Conservation (phyloP, 805 yeast species). For the Alloascoidea africana region DNA sequence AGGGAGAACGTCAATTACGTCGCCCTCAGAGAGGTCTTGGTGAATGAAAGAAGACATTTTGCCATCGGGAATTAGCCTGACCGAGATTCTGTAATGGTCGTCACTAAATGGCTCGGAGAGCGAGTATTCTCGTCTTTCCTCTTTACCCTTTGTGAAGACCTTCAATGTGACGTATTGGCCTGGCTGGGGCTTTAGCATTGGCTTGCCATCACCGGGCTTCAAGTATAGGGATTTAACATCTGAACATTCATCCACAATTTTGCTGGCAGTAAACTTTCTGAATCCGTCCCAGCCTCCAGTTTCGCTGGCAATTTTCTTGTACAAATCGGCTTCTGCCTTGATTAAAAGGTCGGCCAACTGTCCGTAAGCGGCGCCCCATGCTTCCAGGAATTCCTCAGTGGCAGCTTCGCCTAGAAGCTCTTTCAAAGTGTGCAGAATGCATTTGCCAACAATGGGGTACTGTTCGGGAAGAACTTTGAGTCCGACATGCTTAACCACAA, state of each 20-base stretch:
- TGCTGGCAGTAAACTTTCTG: constrained; percentile 31
- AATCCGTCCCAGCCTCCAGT: constrained; percentile 45
- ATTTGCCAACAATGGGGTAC: constrained; percentile 47
- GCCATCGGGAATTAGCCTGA: constrained; percentile 32
- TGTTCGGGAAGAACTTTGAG: constrained; percentile 48
- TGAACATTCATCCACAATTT: constrained; percentile 26
- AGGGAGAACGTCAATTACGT: constrained; percentile 31
- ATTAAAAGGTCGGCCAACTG: constrained; percentile 48
- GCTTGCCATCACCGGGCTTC: constrained; percentile 25
- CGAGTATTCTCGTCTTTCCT: constrained; percentile 45
- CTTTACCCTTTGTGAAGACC: constrained; percentile 14
- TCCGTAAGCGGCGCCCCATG: constrained; percentile 55
- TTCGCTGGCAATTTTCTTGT: constrained; percentile 18
- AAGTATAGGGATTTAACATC: constrained; percentile 38
- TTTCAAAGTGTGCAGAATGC: constrained; percentile 36
- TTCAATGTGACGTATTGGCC: constrained; percentile 27
- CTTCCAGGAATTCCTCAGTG: constrained; percentile 38
- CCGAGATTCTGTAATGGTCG: constrained; percentile 41
- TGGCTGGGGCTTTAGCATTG: constrained; percentile 15
- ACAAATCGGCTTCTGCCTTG: constrained; percentile 32
- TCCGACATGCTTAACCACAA: constrained; percentile 53
- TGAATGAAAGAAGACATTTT: constrained; percentile 35
- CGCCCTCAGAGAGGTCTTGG: constrained; percentile 30
- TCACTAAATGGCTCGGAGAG: constrained; percentile 24
- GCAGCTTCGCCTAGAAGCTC: constrained; percentile 45